Base-by-base conservation (phyloP, 352 stramenopile genomes). In the Blastocystis hominis region DNA sequence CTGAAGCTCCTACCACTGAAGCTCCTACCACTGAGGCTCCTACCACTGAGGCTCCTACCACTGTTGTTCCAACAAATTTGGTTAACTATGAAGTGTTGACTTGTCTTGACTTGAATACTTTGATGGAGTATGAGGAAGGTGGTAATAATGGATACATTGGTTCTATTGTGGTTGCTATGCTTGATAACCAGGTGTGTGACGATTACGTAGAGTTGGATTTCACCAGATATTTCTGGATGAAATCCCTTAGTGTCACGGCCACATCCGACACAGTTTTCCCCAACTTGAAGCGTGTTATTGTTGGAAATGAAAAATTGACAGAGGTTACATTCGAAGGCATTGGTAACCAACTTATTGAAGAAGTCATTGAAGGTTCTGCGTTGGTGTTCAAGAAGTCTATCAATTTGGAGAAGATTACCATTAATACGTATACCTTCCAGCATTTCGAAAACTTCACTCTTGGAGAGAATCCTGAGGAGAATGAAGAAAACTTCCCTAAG, bases 31-130 rank as follows among this genome's bases (percentile, higher is more conserved):
- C 13, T 59, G 10, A n/a, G 13, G 50, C 13, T 13, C 66, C 66
- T 55, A 42, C 66, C 20, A 77, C 66, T 38, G 38, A 54, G 20
- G 66, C 30, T 50, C 63, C 63, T 75, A 75, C 64, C 64, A 75
- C 64, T 75, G 1, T n/a, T n/a, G 4, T 42, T 3, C 64, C 64
- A 13, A 53, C 13, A 20, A 59, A 59, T 59, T 20, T 59, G 13
- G 50, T n/a, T 13, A 20, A 59, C n/a, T 13, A n/a, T 59, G 13
- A 13, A n/a, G 50, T 59, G 50, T 1, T 1, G 0, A 3, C 50
- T 59, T 59, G 50, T 59, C 10, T n/a, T 13, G 0, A 59, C 1
- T 20, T 59, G 10, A n/a, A 13, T 59, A 20, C 50, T 20, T 20
- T 59, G 0, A 13, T 59, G 50, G n/a, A 59, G 24, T 30, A 30